Conservation (phyloP, 2,329 filamentous ascomycete genomes). For the Xylariales sp. region DNA sequence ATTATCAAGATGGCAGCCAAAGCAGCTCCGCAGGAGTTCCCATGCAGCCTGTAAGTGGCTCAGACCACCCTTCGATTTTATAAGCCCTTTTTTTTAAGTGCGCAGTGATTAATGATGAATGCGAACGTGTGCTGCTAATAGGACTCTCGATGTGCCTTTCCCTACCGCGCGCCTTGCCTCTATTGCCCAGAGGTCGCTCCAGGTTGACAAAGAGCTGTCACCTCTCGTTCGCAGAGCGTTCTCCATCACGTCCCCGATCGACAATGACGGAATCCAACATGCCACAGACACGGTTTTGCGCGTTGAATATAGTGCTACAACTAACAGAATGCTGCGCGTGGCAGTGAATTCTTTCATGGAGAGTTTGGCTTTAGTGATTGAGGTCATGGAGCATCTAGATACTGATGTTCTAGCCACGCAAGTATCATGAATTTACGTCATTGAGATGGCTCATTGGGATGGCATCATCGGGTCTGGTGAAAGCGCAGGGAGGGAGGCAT, state of each 20-base stretch:
- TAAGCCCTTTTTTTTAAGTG: too few relatives aligned
- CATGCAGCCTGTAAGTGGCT: constrained; percentile 58
- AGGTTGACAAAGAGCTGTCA: constrained; percentile 87
- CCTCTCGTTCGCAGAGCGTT: constrained; percentile 73
- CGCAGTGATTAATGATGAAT: too few relatives aligned
- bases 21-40: constrained; percentile 45
- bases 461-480: too few relatives aligned
- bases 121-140: too few relatives aligned
- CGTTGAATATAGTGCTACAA: constrained; percentile 80
- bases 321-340: constrained; percentile 93
- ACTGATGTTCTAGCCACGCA: constrained; percentile 63
- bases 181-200: constrained; percentile 69
- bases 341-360: constrained; percentile 97
- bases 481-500: too few relatives aligned
- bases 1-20: constrained; percentile 38
- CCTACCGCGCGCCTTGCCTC: constrained; percentile 74
- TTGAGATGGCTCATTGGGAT: too few relatives aligned
- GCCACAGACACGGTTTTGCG: constrained; percentile 49
- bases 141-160: constrained; percentile 74
- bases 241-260: constrained; percentile 38
- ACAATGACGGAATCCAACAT: constrained; percentile 15
- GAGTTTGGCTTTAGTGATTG: constrained; percentile 75
- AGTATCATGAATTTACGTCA: too few relatives aligned
- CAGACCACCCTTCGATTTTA: too few relatives aligned
- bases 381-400: constrained; percentile 88